Evolutionary conservation across 495 filamentous ascomycete genomes (phyloP).

Genomic region (Xylaria grammica): DNA sequence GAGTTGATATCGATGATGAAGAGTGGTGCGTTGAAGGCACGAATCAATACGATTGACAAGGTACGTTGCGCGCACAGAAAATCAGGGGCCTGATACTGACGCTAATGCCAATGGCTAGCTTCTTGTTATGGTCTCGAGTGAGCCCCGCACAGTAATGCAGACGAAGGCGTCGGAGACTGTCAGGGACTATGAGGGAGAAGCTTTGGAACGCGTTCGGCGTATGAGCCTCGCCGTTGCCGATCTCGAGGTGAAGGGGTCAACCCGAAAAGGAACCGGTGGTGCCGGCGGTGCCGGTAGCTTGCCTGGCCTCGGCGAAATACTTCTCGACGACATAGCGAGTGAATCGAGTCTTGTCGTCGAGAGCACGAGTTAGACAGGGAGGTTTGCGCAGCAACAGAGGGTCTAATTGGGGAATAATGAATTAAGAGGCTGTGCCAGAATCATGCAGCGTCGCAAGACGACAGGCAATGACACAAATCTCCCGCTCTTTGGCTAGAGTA

Average conservation of each 20-base stretch:
- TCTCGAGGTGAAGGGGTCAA: conserved; percentile 64
- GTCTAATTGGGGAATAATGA: background rate
- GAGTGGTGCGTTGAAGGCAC: conserved; percentile 69
- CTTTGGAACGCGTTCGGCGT: conserved; percentile 74
- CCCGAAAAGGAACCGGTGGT: conserved; percentile 27
- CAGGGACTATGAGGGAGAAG: conserved; percentile 71
- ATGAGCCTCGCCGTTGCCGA: conserved; percentile 76
- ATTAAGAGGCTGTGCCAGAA: background rate
- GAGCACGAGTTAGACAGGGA: background rate
- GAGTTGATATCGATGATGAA: conserved; percentile 82
- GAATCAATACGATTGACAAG: conserved; percentile 82
- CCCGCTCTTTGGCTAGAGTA: background rate
- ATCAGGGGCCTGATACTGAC: background rate
- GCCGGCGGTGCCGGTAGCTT: conserved; percentile 11
- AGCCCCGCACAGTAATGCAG: conserved; percentile 72
- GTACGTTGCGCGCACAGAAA: conserved; percentile 44
- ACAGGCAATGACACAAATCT: background rate
- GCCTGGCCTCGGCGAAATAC: conserved; percentile 30
- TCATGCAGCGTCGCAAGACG: background rate
- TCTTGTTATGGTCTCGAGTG: conserved; percentile 69
- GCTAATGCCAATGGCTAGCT: conserved; percentile 47
- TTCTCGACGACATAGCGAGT: conserved; percentile 25
- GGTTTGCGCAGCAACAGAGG: background rate
- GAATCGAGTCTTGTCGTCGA: conserved; percentile 7
- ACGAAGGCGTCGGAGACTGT: conserved; percentile 67